Conservation (phyloP, 192 early-diverging fungal genomes). For the Coemansia sp. region DNA sequence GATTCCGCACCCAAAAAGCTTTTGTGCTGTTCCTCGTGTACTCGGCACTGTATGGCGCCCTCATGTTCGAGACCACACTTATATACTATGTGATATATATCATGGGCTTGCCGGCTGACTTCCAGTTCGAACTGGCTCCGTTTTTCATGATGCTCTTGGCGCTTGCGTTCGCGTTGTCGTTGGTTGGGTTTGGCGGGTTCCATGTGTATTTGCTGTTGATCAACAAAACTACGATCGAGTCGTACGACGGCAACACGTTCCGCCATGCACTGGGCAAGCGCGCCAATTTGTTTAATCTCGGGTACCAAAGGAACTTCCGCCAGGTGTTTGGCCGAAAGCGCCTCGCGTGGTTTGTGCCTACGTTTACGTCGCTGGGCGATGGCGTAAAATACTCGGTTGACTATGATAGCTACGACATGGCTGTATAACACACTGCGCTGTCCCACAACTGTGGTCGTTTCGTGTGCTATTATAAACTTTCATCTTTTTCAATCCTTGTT, state of each 20-base stretch:
- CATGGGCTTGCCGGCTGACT: not conserved
- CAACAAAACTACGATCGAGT: conserved; percentile 53
- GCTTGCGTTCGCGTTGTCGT: conserved; percentile 20
- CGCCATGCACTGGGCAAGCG: conserved; percentile 5
- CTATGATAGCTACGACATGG: conserved; percentile 49
- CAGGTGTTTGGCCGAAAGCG: conserved; percentile 60
- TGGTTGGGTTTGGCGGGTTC: conserved; percentile 39
- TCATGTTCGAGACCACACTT: conserved; percentile 11
- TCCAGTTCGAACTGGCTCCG: conserved; percentile 11
- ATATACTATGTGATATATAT: conserved; percentile 26
- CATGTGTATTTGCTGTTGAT: conserved; percentile 37
- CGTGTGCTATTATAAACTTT: too few species aligned
- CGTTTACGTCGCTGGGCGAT: conserved; percentile 54
- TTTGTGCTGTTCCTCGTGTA: conserved; percentile 66
- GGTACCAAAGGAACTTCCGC: conserved; percentile 48
- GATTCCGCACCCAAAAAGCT: conserved; percentile 71
- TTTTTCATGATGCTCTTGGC: conserved; percentile 33
- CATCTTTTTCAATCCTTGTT: too few species aligned
- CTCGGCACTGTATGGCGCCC: conserved; percentile 24
- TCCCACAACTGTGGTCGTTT: not conserved
- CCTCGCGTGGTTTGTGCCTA: conserved; percentile 59
- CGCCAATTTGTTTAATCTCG: conserved; percentile 53
- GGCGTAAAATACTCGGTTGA: conserved; percentile 57
- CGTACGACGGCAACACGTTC: conserved; percentile 14
- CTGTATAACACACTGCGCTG: not conserved